Base-by-base conservation (phyloP, 1,139 yeast species). In the Yamadazyma oceani region DNA sequence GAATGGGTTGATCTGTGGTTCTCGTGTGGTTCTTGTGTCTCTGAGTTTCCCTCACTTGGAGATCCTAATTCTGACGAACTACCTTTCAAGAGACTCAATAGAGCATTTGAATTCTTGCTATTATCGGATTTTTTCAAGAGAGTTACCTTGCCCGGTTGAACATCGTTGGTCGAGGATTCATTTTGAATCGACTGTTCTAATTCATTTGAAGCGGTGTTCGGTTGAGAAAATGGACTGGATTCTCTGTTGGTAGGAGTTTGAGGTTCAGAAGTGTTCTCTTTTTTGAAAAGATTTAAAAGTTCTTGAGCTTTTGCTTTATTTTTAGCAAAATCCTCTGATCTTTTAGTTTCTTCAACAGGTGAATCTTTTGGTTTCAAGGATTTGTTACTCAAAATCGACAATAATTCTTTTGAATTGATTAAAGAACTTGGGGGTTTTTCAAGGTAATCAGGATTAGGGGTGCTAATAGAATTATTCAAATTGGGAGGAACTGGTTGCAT, bases 341-440 rank as follows among this genome's bases (percentile, higher is more conserved):
- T 38, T 30, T 15, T 32, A 7, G 31, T 25, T 10, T 38, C 34
- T 40, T 48, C 34, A 34, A 46, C 13, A 15, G 32, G 34, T 14
- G 37, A 41, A 10, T 46, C 50, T 36, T 41, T 52, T 31, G 46
- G 44, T 38, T 48, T 41, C 3, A 45, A 42, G 5, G 62, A 56
- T 38, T 57, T 59, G 24, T 61, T 58, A 26, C 69, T 76, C 46
- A 80, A 61, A 17, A 80, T 65, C 5, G 79, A 73, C 42, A 79
- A 62, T 14, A 80, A 53, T 40, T 78, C 82, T 44, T 69, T 75
- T 8, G 82, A 72, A 44, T 77, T 69, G 35, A 59, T 50, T 12
- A 62, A 51, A n/a, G 62, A 45, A n/a, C 48, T 57, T 29, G 62
- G 54, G 2, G 76, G 73, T 47, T 66, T 74, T 32, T 66, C 64